Evolutionary conservation across 345 rosid genomes (phyloP).

Genomic region (Cardamine resedifolia): DNA sequence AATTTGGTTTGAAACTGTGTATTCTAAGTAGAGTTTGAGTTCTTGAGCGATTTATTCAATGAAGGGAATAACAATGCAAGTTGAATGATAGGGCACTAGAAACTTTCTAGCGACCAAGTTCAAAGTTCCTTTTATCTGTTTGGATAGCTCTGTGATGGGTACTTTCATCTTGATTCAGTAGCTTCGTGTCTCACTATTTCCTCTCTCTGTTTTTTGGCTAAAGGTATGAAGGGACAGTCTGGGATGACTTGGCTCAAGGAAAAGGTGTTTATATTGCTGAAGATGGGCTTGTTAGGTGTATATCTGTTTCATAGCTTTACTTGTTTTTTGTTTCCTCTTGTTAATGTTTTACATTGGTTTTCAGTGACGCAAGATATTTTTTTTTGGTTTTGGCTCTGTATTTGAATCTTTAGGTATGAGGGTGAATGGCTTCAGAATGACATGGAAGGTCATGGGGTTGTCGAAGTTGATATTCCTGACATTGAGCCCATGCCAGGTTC

Average conservation of each 20-base stretch:
- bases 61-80: constrained; percentile 11
- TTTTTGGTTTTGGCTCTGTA: constrained; percentile 7
- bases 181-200: constrained; percentile 1
- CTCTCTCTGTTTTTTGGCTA: constrained; percentile 20
- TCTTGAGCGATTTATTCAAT: not conserved
- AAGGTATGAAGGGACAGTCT: constrained; percentile 93
- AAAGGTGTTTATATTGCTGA: constrained; percentile 92
- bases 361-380: not conserved
- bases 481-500: constrained; percentile 91
- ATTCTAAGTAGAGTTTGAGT: not conserved
- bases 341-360: not conserved
- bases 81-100: constrained; percentile 2
- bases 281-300: constrained; percentile 74
- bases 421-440: constrained; percentile 94
- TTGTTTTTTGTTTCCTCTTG: constrained; percentile 8
- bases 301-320: constrained; percentile 2
- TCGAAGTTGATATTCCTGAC: constrained; percentile 90
- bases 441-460: constrained; percentile 90
- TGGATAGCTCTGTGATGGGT: constrained; percentile 10
- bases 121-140: not conserved
- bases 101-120: constrained; percentile 5
- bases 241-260: constrained; percentile 97
- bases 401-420: constrained; percentile 62
- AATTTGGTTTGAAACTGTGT: not conserved
- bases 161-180: constrained; percentile 11